phyloP scores from a whole-genome alignment of 495 filamentous ascomycete genomes.

The Aspergillus taichungensis region DNA sequence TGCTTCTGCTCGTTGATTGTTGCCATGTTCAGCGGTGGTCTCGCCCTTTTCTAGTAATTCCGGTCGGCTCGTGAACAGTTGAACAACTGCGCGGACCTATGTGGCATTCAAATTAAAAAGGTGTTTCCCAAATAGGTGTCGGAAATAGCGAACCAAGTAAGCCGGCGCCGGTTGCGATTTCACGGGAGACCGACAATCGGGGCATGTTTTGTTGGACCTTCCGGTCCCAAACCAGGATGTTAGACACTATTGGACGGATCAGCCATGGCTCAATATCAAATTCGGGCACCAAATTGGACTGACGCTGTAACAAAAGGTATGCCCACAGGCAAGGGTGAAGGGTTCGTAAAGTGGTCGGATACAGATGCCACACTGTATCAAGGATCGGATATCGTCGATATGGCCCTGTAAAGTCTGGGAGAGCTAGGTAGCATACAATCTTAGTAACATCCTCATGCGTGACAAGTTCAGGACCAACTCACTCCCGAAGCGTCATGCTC shows the following conservation, averaged over 20 bases:
- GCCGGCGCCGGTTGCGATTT: slow-evolving; percentile 55
- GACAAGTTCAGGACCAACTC: slow-evolving; percentile 5
- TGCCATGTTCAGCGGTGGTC: slow-evolving; percentile 49
- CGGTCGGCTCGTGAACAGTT: slow-evolving; percentile 53
- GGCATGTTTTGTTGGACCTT: slow-evolving; percentile 57
- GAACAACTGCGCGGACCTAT: slow-evolving; percentile 60
- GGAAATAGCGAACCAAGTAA: slow-evolving; percentile 44
- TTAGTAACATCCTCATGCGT: background rate
- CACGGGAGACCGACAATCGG: slow-evolving; percentile 58
- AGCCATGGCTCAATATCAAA: background rate
- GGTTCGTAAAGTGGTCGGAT: slow-evolving; percentile 63
- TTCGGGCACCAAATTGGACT: slow-evolving; percentile 6
- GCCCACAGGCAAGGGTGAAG: slow-evolving; percentile 61
- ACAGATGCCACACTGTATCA: slow-evolving; percentile 61
- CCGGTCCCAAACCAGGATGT: slow-evolving; percentile 55
- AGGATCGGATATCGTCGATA: slow-evolving; percentile 38
- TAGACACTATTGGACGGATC: slow-evolving; percentile 43
- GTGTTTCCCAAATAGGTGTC: background rate
- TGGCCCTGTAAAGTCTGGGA: slow-evolving; percentile 41
- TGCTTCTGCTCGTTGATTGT: slow-evolving; percentile 52
- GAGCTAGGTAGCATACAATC: slow-evolving; percentile 23
- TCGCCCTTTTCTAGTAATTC: slow-evolving; percentile 58
- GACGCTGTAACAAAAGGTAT: slow-evolving; percentile 68
- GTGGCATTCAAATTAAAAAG: slow-evolving; percentile 7
- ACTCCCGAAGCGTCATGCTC: slow-evolving; percentile 25